Base-by-base conservation (phyloP, 1,139 yeast species). In the Fermentozyma sake region DNA sequence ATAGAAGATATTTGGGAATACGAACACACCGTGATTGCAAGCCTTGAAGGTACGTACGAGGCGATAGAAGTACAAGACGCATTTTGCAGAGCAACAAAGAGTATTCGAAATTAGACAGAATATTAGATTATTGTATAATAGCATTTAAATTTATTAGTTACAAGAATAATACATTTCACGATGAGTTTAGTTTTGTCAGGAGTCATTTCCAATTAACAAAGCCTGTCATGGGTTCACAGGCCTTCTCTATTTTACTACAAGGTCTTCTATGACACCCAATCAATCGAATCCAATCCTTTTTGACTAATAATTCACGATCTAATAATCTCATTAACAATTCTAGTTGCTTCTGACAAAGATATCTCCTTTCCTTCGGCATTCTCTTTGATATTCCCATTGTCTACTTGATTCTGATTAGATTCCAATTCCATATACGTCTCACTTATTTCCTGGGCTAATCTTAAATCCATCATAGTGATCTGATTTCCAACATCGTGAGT, bases 31-130 rank as follows among this genome's bases (percentile, higher is more conserved):
- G 79, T 84, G 4, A 62, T 70, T 46, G 91, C 95, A 1, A 83
- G 86, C 41, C 63, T 85, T 41, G 96, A 89, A 50, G 99, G 99
- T 24, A 82, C 87, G 4, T 91, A 93, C 49, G 96, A 89, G 52
- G 96, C 96, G 6, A 72, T 85, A 22, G 87, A 83, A 45, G 76
- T 91, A 8, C 74, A 76, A 32, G 99, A 91, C 58, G 81, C 81
- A 11, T 82, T 62, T 53, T 91, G 98, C 64, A 63, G 60, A 17
- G 83, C 81, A 68, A 47, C 29, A 14, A 26, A 17, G 13, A 16
- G 14, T 20, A 25, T 15, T n/a, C 11, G 8, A 11, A 7, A 13
- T 30, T 34, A 31, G 32, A 27, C 22, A 30, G 31, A 35, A 31
- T 22, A 26, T 25, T 28, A 28, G 26, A 26, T 20, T 44, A 41